These are phyloP conservation scores for Danielia oregonensis DNA, from an alignment of 805 yeast genomes.

Conservation along the genomic window DNA sequence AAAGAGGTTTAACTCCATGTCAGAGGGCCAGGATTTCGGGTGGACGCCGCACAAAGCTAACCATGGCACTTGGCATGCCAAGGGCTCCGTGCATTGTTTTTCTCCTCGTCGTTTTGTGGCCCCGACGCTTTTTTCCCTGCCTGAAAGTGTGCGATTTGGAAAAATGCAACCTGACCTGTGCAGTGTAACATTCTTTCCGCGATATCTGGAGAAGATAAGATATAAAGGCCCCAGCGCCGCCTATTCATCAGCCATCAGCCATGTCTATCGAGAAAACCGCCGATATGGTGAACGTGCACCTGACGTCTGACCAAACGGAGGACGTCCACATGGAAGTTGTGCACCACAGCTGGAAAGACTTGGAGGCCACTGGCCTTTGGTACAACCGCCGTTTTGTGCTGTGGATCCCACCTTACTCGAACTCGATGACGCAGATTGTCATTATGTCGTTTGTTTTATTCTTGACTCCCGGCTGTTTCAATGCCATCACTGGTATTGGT, in stretches of 20 bases:
- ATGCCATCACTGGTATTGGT: slow-evolving; percentile 49
- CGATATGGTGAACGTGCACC: slow-evolving; percentile 5
- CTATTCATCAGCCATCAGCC: too few species aligned
- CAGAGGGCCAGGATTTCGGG: too few species aligned
- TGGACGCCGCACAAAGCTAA: too few species aligned
- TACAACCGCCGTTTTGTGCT: slow-evolving; percentile 28
- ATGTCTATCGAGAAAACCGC: slow-evolving; percentile 8
- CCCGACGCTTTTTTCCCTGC: too few species aligned
- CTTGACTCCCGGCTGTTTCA: slow-evolving; percentile 52
- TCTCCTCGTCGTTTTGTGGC: too few species aligned
- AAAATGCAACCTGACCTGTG: slow-evolving; percentile 6
- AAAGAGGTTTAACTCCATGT: too few species aligned
- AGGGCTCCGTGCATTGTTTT: too few species aligned
- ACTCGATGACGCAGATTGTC: slow-evolving; percentile 40
- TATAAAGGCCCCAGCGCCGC: too few species aligned
- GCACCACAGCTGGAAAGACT: slow-evolving; percentile 25
- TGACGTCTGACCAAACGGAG: slow-evolving; percentile 3
- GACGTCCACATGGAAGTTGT: slow-evolving; percentile 19
- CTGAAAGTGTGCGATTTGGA: too few species aligned
- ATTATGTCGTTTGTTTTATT: slow-evolving; percentile 45
- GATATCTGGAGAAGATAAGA: too few species aligned
- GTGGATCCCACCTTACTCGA: slow-evolving; percentile 34
- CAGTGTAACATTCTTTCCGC: slow-evolving; percentile 2
- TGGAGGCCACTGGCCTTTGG: slow-evolving; percentile 37
- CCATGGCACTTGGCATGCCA: too few species aligned